Percentiles rank a stretch among this genome's conserved stretches.
These are phyloP conservation scores for Botryosphaeria agaves DNA, from an alignment of 2,329 filamentous ascomycete species.

Conservation along the genomic window DNA sequence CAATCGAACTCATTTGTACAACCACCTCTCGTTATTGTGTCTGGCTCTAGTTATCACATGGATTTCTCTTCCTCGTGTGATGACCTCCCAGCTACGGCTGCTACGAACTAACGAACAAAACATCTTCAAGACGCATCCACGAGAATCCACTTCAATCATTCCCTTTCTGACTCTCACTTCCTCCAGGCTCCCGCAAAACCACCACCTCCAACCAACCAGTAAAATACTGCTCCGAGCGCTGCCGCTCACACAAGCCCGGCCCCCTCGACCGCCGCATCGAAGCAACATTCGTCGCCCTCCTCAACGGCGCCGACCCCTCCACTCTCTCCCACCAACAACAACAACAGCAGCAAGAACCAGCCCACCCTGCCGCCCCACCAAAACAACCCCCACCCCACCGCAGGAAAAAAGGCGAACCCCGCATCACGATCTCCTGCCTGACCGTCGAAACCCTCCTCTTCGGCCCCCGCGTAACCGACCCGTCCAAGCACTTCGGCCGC, in stretches of 20 bases:
- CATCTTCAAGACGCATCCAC: not conserved
- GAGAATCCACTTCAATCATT: not conserved
- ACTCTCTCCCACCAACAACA: not conserved
- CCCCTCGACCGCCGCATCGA: slow-evolving; percentile 35
- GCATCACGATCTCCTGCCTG: slow-evolving; percentile 31
- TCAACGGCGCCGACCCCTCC: slow-evolving; percentile 15
- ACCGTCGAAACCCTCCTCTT: slow-evolving; percentile 35
- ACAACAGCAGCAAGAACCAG: not conserved
- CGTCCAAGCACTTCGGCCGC: slow-evolving; percentile 26
- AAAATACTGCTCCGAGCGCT: slow-evolving; percentile 42
- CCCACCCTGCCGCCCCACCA: slow-evolving; percentile 1
- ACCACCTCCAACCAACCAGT: slow-evolving; percentile 14
- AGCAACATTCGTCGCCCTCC: slow-evolving; percentile 24
- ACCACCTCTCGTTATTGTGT: too few species aligned
- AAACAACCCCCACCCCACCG: slow-evolving; percentile 11
- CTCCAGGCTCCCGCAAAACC: slow-evolving; percentile 11
- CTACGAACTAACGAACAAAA: too few species aligned
- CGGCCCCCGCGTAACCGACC: slow-evolving; percentile 22
- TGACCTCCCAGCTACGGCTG: not conserved
- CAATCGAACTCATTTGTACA: too few species aligned
- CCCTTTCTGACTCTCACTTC: not conserved
- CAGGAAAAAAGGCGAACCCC: slow-evolving; percentile 30
- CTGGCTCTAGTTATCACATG: not conserved
- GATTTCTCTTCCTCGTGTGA: not conserved
- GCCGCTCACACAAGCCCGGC: slow-evolving; percentile 33